phyloP scores from a whole-genome alignment of 1,139 yeast genomes.

The Taphrina communis region DNA sequence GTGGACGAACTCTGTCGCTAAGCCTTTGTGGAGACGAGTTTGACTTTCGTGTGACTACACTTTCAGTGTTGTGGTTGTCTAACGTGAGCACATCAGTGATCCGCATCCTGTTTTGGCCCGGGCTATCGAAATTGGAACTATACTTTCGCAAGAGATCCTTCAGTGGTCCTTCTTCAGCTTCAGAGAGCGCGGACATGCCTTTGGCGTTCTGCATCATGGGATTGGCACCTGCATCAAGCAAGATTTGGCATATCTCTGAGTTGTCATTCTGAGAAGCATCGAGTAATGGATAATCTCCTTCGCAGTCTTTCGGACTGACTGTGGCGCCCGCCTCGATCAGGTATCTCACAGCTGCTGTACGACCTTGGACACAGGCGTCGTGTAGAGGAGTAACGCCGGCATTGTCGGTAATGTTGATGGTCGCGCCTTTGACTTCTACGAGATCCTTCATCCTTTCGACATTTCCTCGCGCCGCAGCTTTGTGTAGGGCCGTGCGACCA shows the following conservation, averaged over 20 bases:
- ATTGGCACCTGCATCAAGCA: conserved; percentile 39
- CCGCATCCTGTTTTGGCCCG: conserved; percentile 38
- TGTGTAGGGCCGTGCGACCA: conserved; percentile 33
- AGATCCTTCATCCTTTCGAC: conserved; percentile 23
- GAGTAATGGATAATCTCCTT: conserved; percentile 37
- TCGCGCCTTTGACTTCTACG: conserved; percentile 20
- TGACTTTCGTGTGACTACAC: neutral
- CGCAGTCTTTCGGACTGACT: conserved; percentile 33
- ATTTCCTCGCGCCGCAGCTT: conserved; percentile 26
- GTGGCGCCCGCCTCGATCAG: conserved; percentile 21
- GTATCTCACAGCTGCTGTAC: conserved; percentile 9
- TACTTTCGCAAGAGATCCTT: conserved; percentile 29
- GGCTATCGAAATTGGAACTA: conserved; percentile 26
- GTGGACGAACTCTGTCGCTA: conserved; percentile 23
- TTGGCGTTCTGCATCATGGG: conserved; percentile 34
- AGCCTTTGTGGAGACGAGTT: conserved; percentile 31
- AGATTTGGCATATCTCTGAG: conserved; percentile 16
- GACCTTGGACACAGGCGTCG: conserved; percentile 32
- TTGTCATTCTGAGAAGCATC: conserved; percentile 38
- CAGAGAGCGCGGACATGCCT: conserved; percentile 34
- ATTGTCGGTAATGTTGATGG: conserved; percentile 26
- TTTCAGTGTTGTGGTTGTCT: neutral
- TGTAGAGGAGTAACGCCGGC: conserved; percentile 38
- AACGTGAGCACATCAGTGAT: conserved; percentile 22
- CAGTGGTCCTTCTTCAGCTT: conserved; percentile 38